phyloP scores from a whole-genome alignment of 495 filamentous ascomycete genomes.

The Eremomyces bilateralis region DNA sequence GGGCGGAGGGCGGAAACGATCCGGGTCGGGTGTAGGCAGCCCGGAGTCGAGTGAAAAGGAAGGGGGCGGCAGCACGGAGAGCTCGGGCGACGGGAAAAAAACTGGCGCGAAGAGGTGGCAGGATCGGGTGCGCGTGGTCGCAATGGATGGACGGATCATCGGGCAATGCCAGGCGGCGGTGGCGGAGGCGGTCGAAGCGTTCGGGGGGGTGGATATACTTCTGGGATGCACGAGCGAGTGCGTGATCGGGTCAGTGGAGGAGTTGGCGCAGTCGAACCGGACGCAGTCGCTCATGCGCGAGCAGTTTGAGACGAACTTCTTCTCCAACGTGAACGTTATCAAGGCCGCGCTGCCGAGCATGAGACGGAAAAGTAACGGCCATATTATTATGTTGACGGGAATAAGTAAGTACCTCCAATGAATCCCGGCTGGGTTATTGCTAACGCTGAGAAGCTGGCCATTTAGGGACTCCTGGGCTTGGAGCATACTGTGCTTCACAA shows the following conservation, averaged over 20 bases:
- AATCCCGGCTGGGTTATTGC: background rate
- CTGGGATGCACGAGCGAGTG: slow-evolving; percentile 30
- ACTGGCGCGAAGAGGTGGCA: slow-evolving; percentile 18
- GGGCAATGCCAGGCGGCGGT: slow-evolving; percentile 56
- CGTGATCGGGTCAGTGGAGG: slow-evolving; percentile 78
- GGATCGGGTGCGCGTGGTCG: slow-evolving; percentile 19
- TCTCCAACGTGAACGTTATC: slow-evolving; percentile 87
- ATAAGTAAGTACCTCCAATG: slow-evolving; percentile 35
- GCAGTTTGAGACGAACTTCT: slow-evolving; percentile 89
- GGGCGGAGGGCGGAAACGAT: slow-evolving; percentile 29
- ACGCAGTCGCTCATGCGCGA: slow-evolving; percentile 62
- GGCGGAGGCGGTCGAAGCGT: slow-evolving; percentile 62
- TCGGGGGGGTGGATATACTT: slow-evolving; percentile 73
- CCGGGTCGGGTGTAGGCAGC: slow-evolving; percentile 17
- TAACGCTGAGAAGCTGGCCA: slow-evolving; percentile 36
- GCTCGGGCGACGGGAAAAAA: background rate
- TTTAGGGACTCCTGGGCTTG: slow-evolving; percentile 77
- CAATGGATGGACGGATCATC: slow-evolving; percentile 18
- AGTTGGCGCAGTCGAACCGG: slow-evolving; percentile 49
- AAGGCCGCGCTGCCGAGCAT: slow-evolving; percentile 69
- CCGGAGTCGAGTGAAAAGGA: too few relatives aligned
- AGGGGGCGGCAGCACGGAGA: background rate
- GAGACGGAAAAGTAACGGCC: slow-evolving; percentile 54
- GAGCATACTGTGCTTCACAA: slow-evolving; percentile 74
- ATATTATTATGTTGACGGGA: slow-evolving; percentile 76